Evolutionary conservation across 108 stramenopile genomes (phyloP).

Genomic region (Mayamaea pseudoterrestris): DNA sequence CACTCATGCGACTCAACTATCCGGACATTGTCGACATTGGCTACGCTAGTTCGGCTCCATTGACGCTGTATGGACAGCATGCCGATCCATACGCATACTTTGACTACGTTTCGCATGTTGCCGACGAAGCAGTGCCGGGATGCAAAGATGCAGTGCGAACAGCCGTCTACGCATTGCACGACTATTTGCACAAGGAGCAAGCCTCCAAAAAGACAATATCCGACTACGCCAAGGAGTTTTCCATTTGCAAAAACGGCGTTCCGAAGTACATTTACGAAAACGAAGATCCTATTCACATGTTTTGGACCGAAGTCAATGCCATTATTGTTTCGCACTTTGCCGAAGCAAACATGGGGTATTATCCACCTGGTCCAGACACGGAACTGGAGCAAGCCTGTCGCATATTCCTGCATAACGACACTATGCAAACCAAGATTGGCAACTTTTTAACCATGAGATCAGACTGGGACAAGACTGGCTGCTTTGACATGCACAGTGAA

Average conservation of each 20-base stretch:
- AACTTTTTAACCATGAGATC: conserved; percentile 2
- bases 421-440: conserved; percentile 15
- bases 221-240: conserved; percentile 24
- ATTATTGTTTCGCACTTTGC: conserved; percentile 49
- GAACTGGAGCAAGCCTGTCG: conserved; percentile 36
- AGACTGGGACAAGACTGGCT: conserved; percentile 9
- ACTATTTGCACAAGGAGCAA: not conserved
- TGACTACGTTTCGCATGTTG: conserved; percentile 49
- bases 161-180: not conserved
- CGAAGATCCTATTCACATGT: conserved; percentile 11
- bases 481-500: conserved; percentile 51
- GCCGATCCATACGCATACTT: conserved; percentile 51
- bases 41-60: conserved; percentile 62
- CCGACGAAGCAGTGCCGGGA: conserved; percentile 38
- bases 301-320: conserved; percentile 31
- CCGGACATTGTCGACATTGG: conserved; percentile 60
- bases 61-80: conserved; percentile 66
- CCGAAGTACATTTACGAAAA: conserved; percentile 25
- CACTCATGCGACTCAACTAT: conserved; percentile 48
- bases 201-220: conserved; percentile 17
- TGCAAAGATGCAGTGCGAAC: conserved; percentile 40
- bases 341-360: conserved; percentile 59
- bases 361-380: conserved; percentile 50
- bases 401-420: conserved; percentile 28
- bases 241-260: conserved; percentile 27